Evolutionary conservation across 306 rosid genomes (phyloP).

Genomic region (Bauhinia variegata): DNA sequence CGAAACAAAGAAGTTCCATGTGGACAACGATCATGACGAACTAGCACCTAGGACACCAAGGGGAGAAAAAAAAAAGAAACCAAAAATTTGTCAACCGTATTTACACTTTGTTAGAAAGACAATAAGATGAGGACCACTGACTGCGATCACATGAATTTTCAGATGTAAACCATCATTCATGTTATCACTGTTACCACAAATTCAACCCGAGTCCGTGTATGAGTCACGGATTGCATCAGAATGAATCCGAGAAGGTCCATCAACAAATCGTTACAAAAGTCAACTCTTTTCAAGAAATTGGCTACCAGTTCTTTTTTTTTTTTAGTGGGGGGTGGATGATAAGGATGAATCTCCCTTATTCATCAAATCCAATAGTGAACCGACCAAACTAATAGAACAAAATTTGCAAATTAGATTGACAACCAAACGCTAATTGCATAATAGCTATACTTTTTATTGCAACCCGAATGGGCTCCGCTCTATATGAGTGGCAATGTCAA

Average conservation of each 20-base stretch:
- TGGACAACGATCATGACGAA: background rate
- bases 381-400: slow-evolving; percentile 25
- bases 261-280: slow-evolving; percentile 41
- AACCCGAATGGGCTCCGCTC: slow-evolving; percentile 13
- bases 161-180: slow-evolving; percentile 47
- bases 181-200: slow-evolving; percentile 42
- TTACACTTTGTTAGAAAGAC: slow-evolving; percentile 28
- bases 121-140: slow-evolving; percentile 35
- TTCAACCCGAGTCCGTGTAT: slow-evolving; percentile 59
- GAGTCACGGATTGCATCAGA: slow-evolving; percentile 52
- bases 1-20: slow-evolving; percentile 3
- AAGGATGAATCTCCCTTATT: slow-evolving; percentile 19
- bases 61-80: background rate
- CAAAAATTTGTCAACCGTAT: slow-evolving; percentile 1
- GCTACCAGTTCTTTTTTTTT: too few relatives aligned
- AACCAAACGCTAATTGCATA: slow-evolving; percentile 26
- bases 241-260: slow-evolving; percentile 43
- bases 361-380: slow-evolving; percentile 16
- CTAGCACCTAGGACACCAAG: background rate
- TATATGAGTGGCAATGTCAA: background rate
- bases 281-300: slow-evolving; percentile 37
- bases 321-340: background rate
- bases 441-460: slow-evolving; percentile 14
- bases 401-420: slow-evolving; percentile 21
- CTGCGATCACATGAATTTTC: slow-evolving; percentile 57